These are phyloP conservation scores for Sporothrix dimorphospora DNA, from an alignment of 2,329 filamentous ascomycete species.

Conservation along the genomic window DNA sequence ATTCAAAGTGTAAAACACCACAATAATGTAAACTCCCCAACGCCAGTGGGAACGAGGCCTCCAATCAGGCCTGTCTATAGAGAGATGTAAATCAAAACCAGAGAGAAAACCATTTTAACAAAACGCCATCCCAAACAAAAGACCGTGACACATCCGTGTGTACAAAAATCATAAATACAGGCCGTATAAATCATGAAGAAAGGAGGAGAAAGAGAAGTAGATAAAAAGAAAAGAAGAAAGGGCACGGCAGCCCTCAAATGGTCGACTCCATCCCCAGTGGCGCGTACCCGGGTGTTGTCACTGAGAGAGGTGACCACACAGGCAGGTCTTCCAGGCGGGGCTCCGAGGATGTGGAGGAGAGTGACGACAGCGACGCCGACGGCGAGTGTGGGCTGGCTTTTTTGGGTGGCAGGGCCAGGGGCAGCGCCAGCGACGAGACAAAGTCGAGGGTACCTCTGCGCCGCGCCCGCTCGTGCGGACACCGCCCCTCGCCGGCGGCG, in stretches of 20 bases:
- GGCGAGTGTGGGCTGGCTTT: background rate
- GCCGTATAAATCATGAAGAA: constrained; percentile 13
- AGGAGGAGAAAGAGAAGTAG: constrained; percentile 37
- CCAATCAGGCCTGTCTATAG: constrained; percentile 14
- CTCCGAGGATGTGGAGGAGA: constrained; percentile 14
- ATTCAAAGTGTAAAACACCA: too few relatives aligned
- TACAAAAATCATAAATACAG: background rate
- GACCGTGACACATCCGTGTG: constrained; percentile 14
- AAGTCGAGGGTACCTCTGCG: background rate
- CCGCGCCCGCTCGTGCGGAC: constrained; percentile 47
- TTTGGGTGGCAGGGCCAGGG: background rate
- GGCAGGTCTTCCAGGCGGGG: constrained; percentile 28
- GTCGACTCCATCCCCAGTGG: constrained; percentile 33
- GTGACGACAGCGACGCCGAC: background rate
- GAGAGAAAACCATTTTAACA: background rate
- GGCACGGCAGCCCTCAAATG: constrained; percentile 35
- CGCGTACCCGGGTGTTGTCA: constrained; percentile 25
- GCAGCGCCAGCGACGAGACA: background rate
- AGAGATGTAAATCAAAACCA: background rate
- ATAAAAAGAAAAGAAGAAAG: background rate
- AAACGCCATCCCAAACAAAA: background rate
- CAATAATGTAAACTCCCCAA: background rate
- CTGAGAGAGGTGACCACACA: constrained; percentile 28
- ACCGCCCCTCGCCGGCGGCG: constrained; percentile 56
- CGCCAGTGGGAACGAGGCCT: constrained; percentile 8